phyloP scores from a whole-genome alignment of 2,329 filamentous ascomycete species.

The Leptographium wingfieldii region DNA sequence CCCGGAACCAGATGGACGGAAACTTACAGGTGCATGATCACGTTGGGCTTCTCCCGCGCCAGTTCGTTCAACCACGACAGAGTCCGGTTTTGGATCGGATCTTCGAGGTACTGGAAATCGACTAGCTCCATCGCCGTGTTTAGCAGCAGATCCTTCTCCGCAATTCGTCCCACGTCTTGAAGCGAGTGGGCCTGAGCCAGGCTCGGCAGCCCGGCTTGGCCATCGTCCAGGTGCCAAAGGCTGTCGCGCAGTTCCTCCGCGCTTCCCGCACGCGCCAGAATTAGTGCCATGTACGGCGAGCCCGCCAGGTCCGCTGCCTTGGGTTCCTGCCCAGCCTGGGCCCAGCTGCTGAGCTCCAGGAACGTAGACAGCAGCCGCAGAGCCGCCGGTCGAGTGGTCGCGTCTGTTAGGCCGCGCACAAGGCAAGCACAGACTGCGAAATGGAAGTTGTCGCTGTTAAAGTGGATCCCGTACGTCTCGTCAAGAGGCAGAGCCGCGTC shows the following conservation, averaged over 20 bases:
- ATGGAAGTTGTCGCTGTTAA: slow-evolving; percentile 52
- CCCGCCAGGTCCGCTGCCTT: slow-evolving; percentile 18
- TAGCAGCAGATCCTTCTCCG: slow-evolving; percentile 49
- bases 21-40: slow-evolving; percentile 46
- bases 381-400: slow-evolving; percentile 43
- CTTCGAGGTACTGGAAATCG: slow-evolving; percentile 53
- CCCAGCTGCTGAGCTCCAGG: slow-evolving; percentile 36
- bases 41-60: slow-evolving; percentile 38
- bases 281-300: slow-evolving; percentile 48
- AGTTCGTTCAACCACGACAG: slow-evolving; percentile 48
- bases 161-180: slow-evolving; percentile 32
- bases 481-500: slow-evolving; percentile 50
- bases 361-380: slow-evolving; percentile 51
- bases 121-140: slow-evolving; percentile 52
- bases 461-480: slow-evolving; percentile 53
- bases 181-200: slow-evolving; percentile 27
- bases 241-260: slow-evolving; percentile 50
- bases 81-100: slow-evolving; percentile 45
- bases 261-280: slow-evolving; percentile 42
- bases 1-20: background rate
- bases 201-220: slow-evolving; percentile 28
- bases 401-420: slow-evolving; percentile 50
- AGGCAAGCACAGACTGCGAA: slow-evolving; percentile 54
- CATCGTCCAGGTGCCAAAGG: slow-evolving; percentile 47
- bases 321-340: slow-evolving; percentile 8